These are phyloP conservation scores for Adansonia gregorii DNA, from an alignment of 441 rosid species.

Conservation along the genomic window DNA sequence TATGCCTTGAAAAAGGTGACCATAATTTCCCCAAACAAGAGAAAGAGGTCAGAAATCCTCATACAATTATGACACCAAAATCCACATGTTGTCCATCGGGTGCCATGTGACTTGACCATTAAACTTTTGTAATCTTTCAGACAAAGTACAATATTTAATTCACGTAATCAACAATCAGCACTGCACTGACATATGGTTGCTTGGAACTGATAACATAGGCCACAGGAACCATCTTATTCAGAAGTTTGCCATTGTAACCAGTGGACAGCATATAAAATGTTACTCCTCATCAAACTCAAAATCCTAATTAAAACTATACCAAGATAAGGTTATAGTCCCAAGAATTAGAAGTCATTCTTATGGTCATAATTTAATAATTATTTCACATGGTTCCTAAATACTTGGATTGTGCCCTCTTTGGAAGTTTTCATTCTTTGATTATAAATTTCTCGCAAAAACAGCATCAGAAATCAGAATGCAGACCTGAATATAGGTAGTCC, in stretches of 20 bases:
- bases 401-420: not conserved
- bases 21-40: not conserved
- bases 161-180: conserved; percentile 7
- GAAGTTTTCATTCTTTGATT: not conserved
- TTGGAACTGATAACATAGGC: conserved; percentile 14
- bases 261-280: not conserved
- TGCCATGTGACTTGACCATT: not conserved
- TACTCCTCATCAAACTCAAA: conserved; percentile 5
- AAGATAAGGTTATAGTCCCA: conserved; percentile 21
- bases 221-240: conserved; percentile 4
- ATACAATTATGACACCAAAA: conserved; percentile 11
- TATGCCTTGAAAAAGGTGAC: not conserved
- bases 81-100: conserved; percentile 2
- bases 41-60: conserved; percentile 8
- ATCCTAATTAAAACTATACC: conserved; percentile 18
- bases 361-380: not conserved
- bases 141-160: not conserved
- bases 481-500: conserved; percentile 82
- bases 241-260: not conserved
- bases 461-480: conserved; percentile 24
- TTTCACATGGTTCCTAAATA: not conserved
- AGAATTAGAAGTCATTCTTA: not conserved
- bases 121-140: not conserved
- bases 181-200: not conserved
- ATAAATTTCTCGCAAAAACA: conserved; percentile 2